phyloP scores from a whole-genome alignment of 2,329 filamentous ascomycete species.

The Aureobasidium sp. region DNA sequence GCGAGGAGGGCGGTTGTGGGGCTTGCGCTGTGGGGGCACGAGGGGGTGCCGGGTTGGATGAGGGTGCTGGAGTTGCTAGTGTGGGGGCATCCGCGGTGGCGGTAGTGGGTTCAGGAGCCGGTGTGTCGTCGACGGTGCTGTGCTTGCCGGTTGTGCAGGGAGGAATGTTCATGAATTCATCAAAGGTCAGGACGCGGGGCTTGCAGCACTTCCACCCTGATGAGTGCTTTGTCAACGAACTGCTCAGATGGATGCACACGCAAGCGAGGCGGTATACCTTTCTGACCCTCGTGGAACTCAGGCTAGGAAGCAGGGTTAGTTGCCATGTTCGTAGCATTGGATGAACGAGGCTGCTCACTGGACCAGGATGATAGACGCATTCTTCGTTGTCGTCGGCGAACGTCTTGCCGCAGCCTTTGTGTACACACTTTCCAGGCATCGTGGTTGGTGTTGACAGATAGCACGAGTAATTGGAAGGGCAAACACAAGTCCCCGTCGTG shows the following conservation, averaged over 20 bases:
- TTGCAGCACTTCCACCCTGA: constrained; percentile 99
- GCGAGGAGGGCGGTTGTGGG: constrained; percentile 30
- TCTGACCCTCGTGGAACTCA: constrained; percentile 95
- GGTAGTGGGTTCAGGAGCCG: constrained; percentile 30
- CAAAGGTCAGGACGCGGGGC: constrained; percentile 89
- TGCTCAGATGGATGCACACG: neutral
- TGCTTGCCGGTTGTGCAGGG: constrained; percentile 92
- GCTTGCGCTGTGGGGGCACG: constrained; percentile 18
- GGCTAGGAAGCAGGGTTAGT: constrained; percentile 41
- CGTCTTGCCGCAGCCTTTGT: constrained; percentile 87
- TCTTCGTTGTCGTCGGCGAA: constrained; percentile 76
- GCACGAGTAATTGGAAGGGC: neutral
- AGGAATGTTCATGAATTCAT: constrained; percentile 89
- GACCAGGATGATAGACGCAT: constrained; percentile 84
- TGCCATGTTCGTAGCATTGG: neutral
- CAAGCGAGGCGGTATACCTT: constrained; percentile 56
- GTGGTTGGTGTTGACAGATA: neutral
- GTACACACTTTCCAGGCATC: constrained; percentile 84
- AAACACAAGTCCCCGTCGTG: neutral
- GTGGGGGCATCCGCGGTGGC: neutral
- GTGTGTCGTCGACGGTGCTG: constrained; percentile 73
- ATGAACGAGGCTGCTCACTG: neutral
- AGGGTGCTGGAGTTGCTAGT: neutral
- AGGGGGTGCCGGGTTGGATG: neutral
- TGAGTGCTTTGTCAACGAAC: neutral